phyloP scores from a whole-genome alignment of 1,284 basidiomycete species.

The Cryptococcus hybrid region DNA sequence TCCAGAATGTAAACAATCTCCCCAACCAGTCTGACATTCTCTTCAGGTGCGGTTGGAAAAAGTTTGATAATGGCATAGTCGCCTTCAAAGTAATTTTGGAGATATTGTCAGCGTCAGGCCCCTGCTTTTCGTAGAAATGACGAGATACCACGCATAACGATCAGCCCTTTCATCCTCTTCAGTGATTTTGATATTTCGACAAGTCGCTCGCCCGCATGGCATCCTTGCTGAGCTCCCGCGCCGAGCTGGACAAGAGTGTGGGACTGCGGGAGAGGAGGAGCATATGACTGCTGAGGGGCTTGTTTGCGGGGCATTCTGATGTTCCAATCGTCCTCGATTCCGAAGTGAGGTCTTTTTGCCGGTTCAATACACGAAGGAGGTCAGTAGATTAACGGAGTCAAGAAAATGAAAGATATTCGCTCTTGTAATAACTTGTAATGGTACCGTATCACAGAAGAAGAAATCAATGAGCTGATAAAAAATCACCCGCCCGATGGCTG shows the following conservation, averaged over 20 bases:
- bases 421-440: no score
- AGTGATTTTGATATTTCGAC: constrained; percentile 36
- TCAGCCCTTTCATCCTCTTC: constrained; percentile 20
- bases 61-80: constrained; percentile 37
- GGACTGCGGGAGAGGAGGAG: constrained; percentile 26
- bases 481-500: no score
- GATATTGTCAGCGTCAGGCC: not conserved
- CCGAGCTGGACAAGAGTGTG: constrained; percentile 35
- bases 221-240: constrained; percentile 32
- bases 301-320: constrained; percentile 1
- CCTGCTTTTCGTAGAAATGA: not conserved
- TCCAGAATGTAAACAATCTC: constrained; percentile 37
- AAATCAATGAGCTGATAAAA: no score
- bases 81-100: constrained; percentile 14
- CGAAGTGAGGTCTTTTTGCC: no score
- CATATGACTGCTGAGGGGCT: constrained; percentile 6
- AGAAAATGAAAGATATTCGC: no score
- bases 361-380: no score
- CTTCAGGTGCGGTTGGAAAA: constrained; percentile 17
- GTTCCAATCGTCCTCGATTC: no score
- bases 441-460: no score
- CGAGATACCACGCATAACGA: constrained; percentile 29
- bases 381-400: no score
- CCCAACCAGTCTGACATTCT: constrained; percentile 26
- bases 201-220: constrained; percentile 27